Evolutionary conservation across 768 basidiomycete genomes (phyloP).

Genomic region (Tulasnella sp.): DNA sequence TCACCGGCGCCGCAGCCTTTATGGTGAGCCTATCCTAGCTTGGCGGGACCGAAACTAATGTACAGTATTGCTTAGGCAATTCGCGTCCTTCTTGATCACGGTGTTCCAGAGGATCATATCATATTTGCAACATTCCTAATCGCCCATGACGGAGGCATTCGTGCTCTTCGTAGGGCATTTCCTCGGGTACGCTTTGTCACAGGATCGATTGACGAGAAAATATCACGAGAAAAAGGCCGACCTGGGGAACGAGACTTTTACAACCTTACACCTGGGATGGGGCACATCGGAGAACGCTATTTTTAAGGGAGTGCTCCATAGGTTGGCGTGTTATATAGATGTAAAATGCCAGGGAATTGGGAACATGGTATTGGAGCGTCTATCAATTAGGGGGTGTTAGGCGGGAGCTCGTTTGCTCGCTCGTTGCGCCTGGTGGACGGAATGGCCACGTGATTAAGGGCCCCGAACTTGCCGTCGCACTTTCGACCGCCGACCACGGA

Average conservation of each 20-base stretch:
- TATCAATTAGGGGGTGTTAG: not conserved
- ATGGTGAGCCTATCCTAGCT: conserved; percentile 46
- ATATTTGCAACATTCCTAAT: conserved; percentile 89
- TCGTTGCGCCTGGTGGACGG: too few relatives aligned
- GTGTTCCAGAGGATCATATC: conserved; percentile 76
- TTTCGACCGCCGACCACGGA: not conserved
- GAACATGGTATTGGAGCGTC: not conserved
- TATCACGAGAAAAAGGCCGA: conserved; percentile 70
- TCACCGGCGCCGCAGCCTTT: conserved; percentile 86
- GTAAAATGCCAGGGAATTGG: not conserved
- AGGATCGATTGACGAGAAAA: conserved; percentile 72
- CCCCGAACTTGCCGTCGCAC: not conserved
- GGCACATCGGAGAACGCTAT: conserved; percentile 60
- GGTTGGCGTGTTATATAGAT: not conserved
- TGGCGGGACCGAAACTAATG: not conserved
- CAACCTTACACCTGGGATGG: conserved; percentile 73
- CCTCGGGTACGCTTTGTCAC: conserved; percentile 80
- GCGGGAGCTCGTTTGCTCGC: not conserved
- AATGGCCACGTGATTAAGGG: not conserved
- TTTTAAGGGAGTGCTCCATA: not conserved
- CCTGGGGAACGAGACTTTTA: conserved; percentile 62
- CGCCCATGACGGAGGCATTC: conserved; percentile 73
- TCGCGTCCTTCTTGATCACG: conserved; percentile 88
- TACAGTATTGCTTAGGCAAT: conserved; percentile 47
- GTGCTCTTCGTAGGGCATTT: conserved; percentile 75